phyloP scores from a whole-genome alignment of 2,329 filamentous ascomycete genomes.

The Penicillium sp. region DNA sequence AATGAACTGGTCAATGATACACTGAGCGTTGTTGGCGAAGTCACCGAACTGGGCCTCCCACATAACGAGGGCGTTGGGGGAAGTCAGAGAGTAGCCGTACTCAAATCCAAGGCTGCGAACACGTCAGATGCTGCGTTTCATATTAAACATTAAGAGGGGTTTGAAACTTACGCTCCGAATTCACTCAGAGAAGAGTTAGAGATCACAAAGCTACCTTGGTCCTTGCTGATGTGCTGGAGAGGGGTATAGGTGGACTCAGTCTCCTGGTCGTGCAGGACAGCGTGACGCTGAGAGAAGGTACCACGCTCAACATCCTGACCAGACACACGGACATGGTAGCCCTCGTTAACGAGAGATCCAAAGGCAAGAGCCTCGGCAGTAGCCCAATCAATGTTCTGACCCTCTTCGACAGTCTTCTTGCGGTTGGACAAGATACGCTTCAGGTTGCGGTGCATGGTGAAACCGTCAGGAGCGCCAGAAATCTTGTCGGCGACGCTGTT shows the following conservation, averaged over 20 bases:
- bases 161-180: constrained; percentile 62
- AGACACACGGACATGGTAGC: constrained; percentile 95
- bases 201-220: constrained; percentile 95
- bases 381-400: constrained; percentile 95
- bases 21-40: constrained; percentile 99
- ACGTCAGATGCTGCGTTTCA: constrained; percentile 54
- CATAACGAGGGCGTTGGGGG: constrained; percentile 95
- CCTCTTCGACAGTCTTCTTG: constrained; percentile 89
- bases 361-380: constrained; percentile 97
- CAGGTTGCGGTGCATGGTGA: constrained; percentile 90
- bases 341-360: constrained; percentile 86
- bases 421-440: constrained; percentile 92
- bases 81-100: constrained; percentile 97
- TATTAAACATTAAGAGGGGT: background rate
- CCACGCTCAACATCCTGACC: constrained; percentile 99
- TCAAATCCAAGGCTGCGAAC: constrained; percentile 85
- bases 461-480: constrained; percentile 78
- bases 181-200: constrained; percentile 89
- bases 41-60: constrained; percentile 99
- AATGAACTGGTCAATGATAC: constrained; percentile 98
- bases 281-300: constrained; percentile 97
- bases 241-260: constrained; percentile 92
- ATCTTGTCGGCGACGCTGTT: constrained; percentile 84
- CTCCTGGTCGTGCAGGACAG: constrained; percentile 97
- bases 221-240: constrained; percentile 82